Percentiles rank a stretch among this genome's conserved stretches.
Evolutionary conservation across 2,329 filamentous ascomycete species (phyloP).

Genomic region (Alternaria novae-zelandiae): DNA sequence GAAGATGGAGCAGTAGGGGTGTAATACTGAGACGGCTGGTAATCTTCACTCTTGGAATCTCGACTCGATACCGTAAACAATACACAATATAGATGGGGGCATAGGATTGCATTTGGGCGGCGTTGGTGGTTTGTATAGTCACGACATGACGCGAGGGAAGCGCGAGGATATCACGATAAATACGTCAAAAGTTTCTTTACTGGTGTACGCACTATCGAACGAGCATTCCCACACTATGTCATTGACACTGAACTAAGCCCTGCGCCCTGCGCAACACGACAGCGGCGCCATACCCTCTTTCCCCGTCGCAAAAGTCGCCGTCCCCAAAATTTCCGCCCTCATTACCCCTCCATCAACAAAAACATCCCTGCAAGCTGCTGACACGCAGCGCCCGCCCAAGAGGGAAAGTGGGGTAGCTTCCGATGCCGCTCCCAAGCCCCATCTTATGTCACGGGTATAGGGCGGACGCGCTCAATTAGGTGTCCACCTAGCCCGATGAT

Average conservation of each 20-base stretch:
- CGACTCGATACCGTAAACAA: constrained; percentile 3
- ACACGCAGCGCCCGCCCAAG: background rate
- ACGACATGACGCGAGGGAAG: background rate
- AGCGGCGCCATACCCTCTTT: background rate
- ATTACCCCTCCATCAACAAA: constrained; percentile 16
- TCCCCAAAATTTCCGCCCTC: constrained; percentile 3
- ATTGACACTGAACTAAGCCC: background rate
- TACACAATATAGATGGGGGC: constrained; percentile 16
- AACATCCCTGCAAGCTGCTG: background rate
- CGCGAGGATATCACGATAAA: background rate
- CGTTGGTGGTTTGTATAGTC: constrained; percentile 20
- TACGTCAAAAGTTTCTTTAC: background rate
- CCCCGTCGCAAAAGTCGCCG: constrained; percentile 6
- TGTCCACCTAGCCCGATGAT: constrained; percentile 18
- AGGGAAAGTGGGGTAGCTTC: constrained; percentile 7
- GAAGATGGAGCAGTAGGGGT: constrained; percentile 21
- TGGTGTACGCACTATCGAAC: background rate
- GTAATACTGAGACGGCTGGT: background rate
- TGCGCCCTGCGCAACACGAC: background rate
- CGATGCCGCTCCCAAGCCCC: constrained; percentile 2
- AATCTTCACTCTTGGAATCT: background rate
- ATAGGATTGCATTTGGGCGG: constrained; percentile 26
- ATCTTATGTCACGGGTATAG: background rate
- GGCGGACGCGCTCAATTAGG: background rate
- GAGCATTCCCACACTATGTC: background rate